Base-by-base conservation (phyloP, 1,139 yeast genomes). In the Zygosaccharomyces pseudobailii region DNA sequence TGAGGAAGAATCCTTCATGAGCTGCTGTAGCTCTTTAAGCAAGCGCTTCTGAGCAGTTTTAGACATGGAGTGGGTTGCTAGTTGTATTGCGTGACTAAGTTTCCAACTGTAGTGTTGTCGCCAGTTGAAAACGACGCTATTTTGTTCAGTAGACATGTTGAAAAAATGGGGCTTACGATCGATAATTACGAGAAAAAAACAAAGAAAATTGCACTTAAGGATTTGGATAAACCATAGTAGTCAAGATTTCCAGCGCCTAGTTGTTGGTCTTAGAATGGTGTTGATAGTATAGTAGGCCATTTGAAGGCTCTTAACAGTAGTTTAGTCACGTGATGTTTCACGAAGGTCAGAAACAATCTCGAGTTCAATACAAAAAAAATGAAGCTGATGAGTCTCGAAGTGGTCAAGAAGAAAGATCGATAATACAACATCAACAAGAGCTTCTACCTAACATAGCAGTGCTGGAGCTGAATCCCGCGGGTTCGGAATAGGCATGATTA, bases 11-110 rank as follows among this genome's bases (percentile, higher is more conserved):
- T 90, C 96, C 55, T 79, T 79, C 20, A 83, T 73, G 35, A 92
- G 78, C 67, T 88, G 96, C 65, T 87, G 92, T 65, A 85, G 84
- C 67, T 92, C 98, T 57, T 88, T 87, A 63, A 89, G 74, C 42
- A 92, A 78, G 51, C 98, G 72, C 56, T 84, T 82, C 52, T 86
- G 94, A 9, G 97, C 97, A 1, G 96, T 89, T 43, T 61, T 63
- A 2, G 67, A 61, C 67, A 62, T 64, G 21, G 8, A 2, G 19
- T 3, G 20, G 13, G 19, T 21, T 42, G 10, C 22, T n/a, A 27
- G 28, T 5, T 9, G 28, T 17, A 19, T 40, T 22, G 7, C 17
- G 24, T 13, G 9, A 24, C 8, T 23, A n/a, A 20, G 5, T 25
- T n/a, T 27, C 31, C 5, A n/a, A 6, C 32, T 27, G 23, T 22